Evolutionary conservation across 2,329 filamentous ascomycete species (phyloP).

Genomic region (Hypomyces perniciosus): DNA sequence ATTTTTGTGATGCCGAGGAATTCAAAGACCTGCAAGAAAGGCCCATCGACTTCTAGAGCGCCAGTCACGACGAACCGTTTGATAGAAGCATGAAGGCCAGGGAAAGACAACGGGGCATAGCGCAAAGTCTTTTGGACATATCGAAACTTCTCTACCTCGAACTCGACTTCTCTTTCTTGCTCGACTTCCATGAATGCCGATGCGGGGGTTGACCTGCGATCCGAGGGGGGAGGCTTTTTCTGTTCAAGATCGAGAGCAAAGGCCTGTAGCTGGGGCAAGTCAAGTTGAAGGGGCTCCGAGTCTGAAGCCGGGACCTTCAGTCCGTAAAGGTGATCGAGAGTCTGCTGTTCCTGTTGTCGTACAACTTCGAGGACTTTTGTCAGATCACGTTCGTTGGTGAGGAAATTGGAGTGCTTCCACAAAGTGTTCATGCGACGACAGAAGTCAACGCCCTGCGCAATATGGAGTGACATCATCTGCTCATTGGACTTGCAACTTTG

Average conservation of each 20-base stretch:
- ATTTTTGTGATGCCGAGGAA: conserved; percentile 31
- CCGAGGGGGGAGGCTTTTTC: not conserved
- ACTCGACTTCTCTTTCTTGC: conserved; percentile 53
- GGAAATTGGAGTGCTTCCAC: conserved; percentile 36
- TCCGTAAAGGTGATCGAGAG: conserved; percentile 52
- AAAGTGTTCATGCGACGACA: conserved; percentile 48
- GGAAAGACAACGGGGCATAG: conserved; percentile 34
- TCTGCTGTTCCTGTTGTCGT: conserved; percentile 49
- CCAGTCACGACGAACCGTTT: conserved; percentile 41
- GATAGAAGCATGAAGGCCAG: conserved; percentile 43
- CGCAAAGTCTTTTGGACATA: conserved; percentile 43
- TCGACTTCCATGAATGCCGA: conserved; percentile 55
- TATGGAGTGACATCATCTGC: conserved; percentile 52
- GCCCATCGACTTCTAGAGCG: conserved; percentile 6
- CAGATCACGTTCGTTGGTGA: conserved; percentile 30
- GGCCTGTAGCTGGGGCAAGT: not conserved
- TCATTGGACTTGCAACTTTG: conserved; percentile 56
- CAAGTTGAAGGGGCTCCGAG: conserved; percentile 4
- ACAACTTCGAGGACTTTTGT: conserved; percentile 22
- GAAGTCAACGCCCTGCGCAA: conserved; percentile 55
- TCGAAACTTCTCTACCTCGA: conserved; percentile 53
- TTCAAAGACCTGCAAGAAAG: conserved; percentile 30
- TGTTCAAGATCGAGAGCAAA: conserved; percentile 1
- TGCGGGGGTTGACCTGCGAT: conserved; percentile 2
- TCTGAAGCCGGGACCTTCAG: conserved; percentile 5